These are phyloP conservation scores for Cryptosporidium parvum DNA, from an alignment of 169 alveolate genomes.

Conservation along the genomic window DNA sequence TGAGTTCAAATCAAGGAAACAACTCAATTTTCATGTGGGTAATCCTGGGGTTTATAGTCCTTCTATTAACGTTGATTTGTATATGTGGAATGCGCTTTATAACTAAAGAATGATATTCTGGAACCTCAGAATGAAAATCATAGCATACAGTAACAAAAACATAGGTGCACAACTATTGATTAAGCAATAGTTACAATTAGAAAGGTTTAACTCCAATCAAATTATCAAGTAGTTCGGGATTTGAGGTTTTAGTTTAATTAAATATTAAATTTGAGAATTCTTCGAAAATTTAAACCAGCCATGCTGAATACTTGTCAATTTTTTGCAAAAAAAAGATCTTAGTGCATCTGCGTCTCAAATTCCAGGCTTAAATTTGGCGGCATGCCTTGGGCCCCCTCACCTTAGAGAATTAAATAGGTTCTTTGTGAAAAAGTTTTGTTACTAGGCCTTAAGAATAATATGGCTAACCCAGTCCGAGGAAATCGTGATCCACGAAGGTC, in stretches of 20 bases:
- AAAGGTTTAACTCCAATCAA: no score
- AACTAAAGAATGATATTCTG: neutral
- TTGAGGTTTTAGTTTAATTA: neutral
- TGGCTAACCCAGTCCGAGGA: constrained; percentile 13
- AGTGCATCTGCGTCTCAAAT: constrained; percentile 1
- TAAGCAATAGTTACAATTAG: neutral
- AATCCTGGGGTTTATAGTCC: constrained; percentile 11
- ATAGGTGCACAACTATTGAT: neutral
- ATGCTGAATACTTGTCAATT: neutral
- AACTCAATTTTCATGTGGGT: constrained; percentile 43
- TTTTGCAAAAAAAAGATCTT: neutral
- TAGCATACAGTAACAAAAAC: neutral
- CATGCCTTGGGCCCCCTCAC: neutral
- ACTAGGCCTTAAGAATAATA: neutral
- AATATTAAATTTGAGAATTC: no score
- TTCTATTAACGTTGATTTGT: neutral
- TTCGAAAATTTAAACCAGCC: neutral
- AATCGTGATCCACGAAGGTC: constrained; percentile 30
- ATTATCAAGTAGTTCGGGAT: neutral
- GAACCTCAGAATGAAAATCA: neutral
- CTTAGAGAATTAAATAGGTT: neutral
- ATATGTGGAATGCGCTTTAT: neutral
- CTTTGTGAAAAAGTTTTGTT: neutral
- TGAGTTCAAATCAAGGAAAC: neutral
- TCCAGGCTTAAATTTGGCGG: constrained; percentile 12